Evolutionary conservation across 352 stramenopile genomes (phyloP), one percentile per base, ranked within the genome.

Genomic region (Pilasporangium apinafurcum): DNA sequence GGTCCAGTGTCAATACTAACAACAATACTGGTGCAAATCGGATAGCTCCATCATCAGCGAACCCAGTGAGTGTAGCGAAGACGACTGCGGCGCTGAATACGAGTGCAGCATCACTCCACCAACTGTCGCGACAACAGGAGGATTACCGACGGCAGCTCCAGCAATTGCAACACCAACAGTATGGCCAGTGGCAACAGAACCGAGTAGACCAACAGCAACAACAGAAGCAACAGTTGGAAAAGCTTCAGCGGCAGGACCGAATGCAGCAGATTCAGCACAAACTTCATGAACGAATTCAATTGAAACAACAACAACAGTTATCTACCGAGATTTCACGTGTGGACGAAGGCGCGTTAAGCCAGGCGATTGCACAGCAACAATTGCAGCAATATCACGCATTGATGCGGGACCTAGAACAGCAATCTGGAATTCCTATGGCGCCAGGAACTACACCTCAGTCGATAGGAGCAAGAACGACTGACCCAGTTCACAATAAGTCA

Each of bases 241-340:
- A 41, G 31, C 16, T 35, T 17, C 31, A 29, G 43, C 35, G 33
- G 24, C 28, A 61, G 20, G 47, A 62, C 22, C 38, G 57, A 17
- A 71, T 71, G 65, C 61, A 72, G 25, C 61, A 68, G 16, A 59
- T 80, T 22, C 59, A 67, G 25, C 65, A 73, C 34, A 55, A 60
- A 22, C 50, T 68, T 3, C 57, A 71, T 18, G 52, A 71, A 32
- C 60, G 58, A 8, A 63, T 73, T 30, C 53, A 68, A 10, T 28
- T 52, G 25, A 56, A 61, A 16, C 41, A 52, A 17, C 35, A 55
- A 32, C 41, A 44, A 21, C 28, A 33, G 30, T 32, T 44, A n/a
- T n/a, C n/a, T n/a, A n/a, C n/a, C n/a, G n/a, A n/a, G n/a, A n/a
- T n/a, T n/a, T n/a, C n/a, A n/a, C n/a, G n/a, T n/a, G n/a, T n/a